Conservation (phyloP, 2,329 filamentous ascomycete species). For the Trichoderma sp. region DNA sequence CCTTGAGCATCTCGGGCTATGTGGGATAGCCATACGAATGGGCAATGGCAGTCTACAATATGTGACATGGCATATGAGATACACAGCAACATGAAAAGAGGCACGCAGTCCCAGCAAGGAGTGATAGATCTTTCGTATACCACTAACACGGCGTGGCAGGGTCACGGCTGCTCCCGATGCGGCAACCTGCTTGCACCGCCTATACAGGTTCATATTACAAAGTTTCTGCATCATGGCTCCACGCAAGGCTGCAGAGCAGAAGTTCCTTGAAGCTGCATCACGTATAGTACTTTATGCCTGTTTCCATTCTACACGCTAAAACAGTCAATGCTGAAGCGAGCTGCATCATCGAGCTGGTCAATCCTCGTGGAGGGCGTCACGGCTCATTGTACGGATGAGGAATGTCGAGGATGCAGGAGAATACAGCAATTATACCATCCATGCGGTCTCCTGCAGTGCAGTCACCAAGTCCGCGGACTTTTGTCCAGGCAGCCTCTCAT, state of each 20-base stretch:
- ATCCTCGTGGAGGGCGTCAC: background rate
- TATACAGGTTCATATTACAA: background rate
- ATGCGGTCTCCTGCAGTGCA: background rate
- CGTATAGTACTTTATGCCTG: background rate
- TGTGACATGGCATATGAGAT: background rate
- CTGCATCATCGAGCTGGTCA: background rate
- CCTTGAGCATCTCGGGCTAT: background rate
- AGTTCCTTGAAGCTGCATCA: background rate
- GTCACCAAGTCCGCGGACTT: background rate
- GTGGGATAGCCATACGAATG: background rate
- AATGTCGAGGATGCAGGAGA: slow-evolving; percentile 8
- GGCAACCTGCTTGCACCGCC: background rate
- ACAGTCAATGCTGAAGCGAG: background rate
- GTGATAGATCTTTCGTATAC: no score
- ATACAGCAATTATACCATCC: background rate
- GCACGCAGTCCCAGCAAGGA: background rate
- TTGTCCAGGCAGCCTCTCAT: no score
- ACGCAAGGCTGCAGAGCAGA: background rate
- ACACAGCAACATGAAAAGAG: background rate
- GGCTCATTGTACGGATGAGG: slow-evolving; percentile 17
- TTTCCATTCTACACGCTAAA: background rate
- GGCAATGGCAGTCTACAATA: background rate
- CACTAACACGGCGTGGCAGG: background rate
- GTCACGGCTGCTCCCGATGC: no score
- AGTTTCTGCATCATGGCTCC: background rate